phyloP scores from a whole-genome alignment of 2,329 filamentous ascomycete genomes.

The Curvularia eragrostidis region DNA sequence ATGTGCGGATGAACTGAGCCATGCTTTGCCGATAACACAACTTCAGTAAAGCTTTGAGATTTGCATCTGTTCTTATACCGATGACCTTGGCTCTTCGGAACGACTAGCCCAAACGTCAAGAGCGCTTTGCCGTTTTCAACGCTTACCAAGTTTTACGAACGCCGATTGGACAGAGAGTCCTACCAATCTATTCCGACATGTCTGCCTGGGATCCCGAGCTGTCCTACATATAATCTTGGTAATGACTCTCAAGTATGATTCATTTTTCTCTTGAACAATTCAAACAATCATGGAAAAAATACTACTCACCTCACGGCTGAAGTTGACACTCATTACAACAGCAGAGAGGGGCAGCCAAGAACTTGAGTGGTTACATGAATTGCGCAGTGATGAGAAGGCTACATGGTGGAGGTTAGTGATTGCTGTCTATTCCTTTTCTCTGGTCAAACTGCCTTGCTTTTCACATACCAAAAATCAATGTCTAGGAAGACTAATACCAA shows the following conservation, averaged over 20 bases:
- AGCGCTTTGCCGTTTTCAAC: constrained; percentile 5
- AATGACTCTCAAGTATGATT: neutral
- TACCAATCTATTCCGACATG: constrained; percentile 7
- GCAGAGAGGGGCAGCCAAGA: constrained; percentile 41
- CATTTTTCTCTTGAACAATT: neutral
- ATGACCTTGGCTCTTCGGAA: constrained; percentile 6
- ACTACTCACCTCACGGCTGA: constrained; percentile 39
- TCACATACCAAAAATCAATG: neutral
- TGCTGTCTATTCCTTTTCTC: neutral
- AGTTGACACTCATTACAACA: constrained; percentile 40
- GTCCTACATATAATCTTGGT: neutral
- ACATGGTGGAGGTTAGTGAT: constrained; percentile 42
- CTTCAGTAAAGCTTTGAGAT: neutral
- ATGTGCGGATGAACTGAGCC: neutral
- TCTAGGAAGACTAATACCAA: constrained; percentile 5
- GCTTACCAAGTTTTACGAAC: constrained; percentile 13
- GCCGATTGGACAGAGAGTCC: constrained; percentile 10
- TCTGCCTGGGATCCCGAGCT: constrained; percentile 1
- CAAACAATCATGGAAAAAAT: constrained; percentile 31
- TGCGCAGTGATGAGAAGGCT: constrained; percentile 39
- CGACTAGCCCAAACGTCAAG: constrained; percentile 2
- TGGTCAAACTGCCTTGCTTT: neutral
- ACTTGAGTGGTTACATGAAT: constrained; percentile 45
- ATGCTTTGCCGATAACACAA: neutral
- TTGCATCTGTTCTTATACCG: neutral